Conservation (phyloP, 768 basidiomycete genomes). For the Russula abietina region DNA sequence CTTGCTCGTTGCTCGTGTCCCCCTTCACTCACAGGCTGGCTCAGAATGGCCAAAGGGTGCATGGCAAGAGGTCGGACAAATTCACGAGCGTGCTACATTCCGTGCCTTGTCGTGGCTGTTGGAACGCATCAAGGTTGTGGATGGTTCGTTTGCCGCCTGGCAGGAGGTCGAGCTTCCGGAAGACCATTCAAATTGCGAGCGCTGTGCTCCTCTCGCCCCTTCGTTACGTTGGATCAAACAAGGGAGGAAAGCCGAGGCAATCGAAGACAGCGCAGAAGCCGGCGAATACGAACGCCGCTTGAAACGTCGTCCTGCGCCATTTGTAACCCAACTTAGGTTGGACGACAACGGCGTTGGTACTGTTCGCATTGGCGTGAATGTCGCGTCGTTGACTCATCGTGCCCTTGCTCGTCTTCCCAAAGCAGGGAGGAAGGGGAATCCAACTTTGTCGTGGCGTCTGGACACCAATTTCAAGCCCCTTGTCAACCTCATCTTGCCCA, state of each 20-base stretch:
- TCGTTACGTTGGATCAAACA: conserved; percentile 65
- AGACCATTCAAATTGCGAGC: conserved; percentile 52
- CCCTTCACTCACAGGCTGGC: conserved; percentile 63
- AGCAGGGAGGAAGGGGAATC: conserved; percentile 37
- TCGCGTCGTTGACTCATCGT: conserved; percentile 81
- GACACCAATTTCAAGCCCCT: conserved; percentile 70
- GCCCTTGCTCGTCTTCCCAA: conserved; percentile 75
- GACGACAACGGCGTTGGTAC: conserved; percentile 56
- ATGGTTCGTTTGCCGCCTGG: conserved; percentile 64
- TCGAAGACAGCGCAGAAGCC: conserved; percentile 83
- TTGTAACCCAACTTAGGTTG: conserved; percentile 76
- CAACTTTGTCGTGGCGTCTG: conserved; percentile 69
- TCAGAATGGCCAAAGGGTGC: conserved; percentile 68
- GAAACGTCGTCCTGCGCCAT: conserved; percentile 79
- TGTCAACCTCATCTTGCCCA: conserved; percentile 51
- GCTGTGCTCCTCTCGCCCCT: conserved; percentile 79
- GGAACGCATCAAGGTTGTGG: conserved; percentile 73
- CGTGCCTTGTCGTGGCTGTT: conserved; percentile 80
- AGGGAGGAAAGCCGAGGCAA: conserved; percentile 52
- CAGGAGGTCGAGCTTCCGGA: conserved; percentile 45
- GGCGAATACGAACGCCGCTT: conserved; percentile 84
- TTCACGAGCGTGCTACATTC: conserved; percentile 80
- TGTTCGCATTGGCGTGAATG: conserved; percentile 82
- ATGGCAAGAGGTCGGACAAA: conserved; percentile 81
- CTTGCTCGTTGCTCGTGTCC: conserved; percentile 69